Base-by-base conservation (phyloP, 1,284 basidiomycete species). In the Pseudozyma pruni region DNA sequence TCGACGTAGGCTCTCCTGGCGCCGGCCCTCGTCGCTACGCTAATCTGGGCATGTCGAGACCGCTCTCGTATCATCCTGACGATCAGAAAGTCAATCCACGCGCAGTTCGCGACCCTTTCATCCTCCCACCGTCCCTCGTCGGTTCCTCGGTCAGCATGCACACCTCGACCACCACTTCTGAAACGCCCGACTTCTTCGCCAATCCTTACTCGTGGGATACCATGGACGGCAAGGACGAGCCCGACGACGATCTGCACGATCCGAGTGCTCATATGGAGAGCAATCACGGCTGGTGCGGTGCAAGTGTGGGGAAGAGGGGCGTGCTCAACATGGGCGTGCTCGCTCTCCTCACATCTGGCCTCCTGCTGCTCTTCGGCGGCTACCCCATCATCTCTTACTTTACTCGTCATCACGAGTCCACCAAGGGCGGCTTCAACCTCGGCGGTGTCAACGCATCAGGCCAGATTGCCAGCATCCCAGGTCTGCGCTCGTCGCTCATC, bases 341-440 rank as follows among this genome's bases (percentile, higher is more conserved):
- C 14, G 79, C 85, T 38, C 53, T 85, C 31, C 80, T 87, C 23
- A 75, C 81, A 17, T 53, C 48, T 6, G 83, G 81, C 0, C 82
- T 89, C 48, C 79, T 90, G 9, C 83, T 82, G 48, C 87, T 94
- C 8, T 94, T 94, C 80, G 87, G 90, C 22, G 87, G 88, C 39
- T 93, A 91, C 75, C 92, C 92, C 2, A 87, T 94, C 75, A 79
- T 92, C 72, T 45, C 67, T 0, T 70, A 75, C 61, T 55, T 52
- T 38, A 32, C 55, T 2, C 46, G 58, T n/a, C 43, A 25, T 16
- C 42, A 47, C 17, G 58, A 60, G 13, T 48, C 41, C 42, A 71
- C 53, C 14, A 75, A 71, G 35, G 69, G 71, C 8, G 77, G 71
- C 31, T 71, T 60, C 53, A 76, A 76, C 35, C 35, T 79, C 17